Evolutionary conservation across 306 rosid genomes (phyloP).

Genomic region (Myrica gale): DNA sequence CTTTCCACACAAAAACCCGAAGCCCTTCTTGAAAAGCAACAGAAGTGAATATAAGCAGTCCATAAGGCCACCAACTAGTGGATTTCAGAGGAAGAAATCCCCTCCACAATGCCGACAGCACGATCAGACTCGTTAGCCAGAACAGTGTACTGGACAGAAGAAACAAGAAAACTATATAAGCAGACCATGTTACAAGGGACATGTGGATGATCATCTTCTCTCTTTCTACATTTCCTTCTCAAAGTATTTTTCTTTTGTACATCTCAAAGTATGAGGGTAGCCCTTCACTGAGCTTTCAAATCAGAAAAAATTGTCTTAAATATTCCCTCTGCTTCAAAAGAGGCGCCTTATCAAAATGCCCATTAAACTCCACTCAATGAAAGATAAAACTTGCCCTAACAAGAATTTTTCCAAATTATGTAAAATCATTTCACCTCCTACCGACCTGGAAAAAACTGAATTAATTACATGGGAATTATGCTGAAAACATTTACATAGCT

Average conservation of each 20-base stretch:
- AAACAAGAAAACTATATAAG: neutral
- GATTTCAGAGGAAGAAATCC: slow-evolving; percentile 68
- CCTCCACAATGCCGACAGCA: slow-evolving; percentile 84
- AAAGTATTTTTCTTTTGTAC: neutral
- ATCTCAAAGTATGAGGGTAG: neutral
- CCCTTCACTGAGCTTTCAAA: too few species aligned
- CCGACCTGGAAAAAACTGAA: neutral
- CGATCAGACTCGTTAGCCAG: slow-evolving; percentile 86
- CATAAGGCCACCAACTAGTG: slow-evolving; percentile 70
- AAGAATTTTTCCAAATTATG: neutral
- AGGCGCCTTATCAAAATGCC: neutral
- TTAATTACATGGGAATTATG: neutral
- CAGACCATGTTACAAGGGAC: neutral
- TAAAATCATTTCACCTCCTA: neutral
- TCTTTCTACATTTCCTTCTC: neutral
- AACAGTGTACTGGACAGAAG: slow-evolving; percentile 57
- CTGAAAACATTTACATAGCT: neutral
- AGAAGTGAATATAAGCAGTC: slow-evolving; percentile 60
- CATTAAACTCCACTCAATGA: neutral
- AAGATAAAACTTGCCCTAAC: neutral
- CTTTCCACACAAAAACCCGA: slow-evolving; percentile 74
- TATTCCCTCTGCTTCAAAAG: neutral
- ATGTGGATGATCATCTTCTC: neutral
- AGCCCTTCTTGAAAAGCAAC: slow-evolving; percentile 89
- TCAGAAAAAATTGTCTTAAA: neutral